Base-by-base conservation (phyloP, 345 rosid genomes). In the Garcia nutans region DNA sequence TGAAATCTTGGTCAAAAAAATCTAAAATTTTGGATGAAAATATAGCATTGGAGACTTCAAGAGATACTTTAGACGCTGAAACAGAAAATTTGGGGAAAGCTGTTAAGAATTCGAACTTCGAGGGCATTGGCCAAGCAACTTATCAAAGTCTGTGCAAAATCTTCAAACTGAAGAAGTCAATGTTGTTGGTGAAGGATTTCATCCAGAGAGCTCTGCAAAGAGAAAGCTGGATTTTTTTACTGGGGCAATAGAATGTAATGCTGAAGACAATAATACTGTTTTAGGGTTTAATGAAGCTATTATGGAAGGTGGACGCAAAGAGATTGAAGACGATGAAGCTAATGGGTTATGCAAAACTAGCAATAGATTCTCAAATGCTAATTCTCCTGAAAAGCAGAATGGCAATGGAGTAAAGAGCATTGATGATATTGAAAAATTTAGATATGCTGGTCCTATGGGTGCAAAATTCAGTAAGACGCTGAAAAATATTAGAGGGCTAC, bases 401-500 rank as follows among this genome's bases (percentile, higher is more conserved):
- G 8, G 20, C 44, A 54, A 37, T 60, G 44, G 5, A 33, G 15
- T 49, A 45, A 70, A 66, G 80, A 50, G 73, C 55, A 58, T 62
- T 10, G 75, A 81, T 33, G 77, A 83, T 58, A 80, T 77, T 26
- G 78, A 83, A 50, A 78, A 73, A 74, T 75, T 65, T 17, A 72
- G 74, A 63, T 76, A 72, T 60, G 68, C n/a, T 20, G 76, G 64
- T 68, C 58, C 77, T 50, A 28, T 20, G 0, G 59, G 76, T 52
- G 28, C 64, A n/a, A 74, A 37, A 60, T 8, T 28, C 58, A 0
- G 1, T 42, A 69, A 62, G 68, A 68, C 15, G 72, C 72, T 71
- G 49, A 77, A 66, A 24, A 41, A 55, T 70, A 60, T 10, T 26
- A 45, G 41, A 61, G 78, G 20, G 22, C 72, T 42, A 54, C 85